A percentile compares a stretch with the other conserved stretches of the same genome.
Evolutionary conservation across 1,284 basidiomycete genomes (phyloP).

Genomic region (Sanghuangporus weigelae): DNA sequence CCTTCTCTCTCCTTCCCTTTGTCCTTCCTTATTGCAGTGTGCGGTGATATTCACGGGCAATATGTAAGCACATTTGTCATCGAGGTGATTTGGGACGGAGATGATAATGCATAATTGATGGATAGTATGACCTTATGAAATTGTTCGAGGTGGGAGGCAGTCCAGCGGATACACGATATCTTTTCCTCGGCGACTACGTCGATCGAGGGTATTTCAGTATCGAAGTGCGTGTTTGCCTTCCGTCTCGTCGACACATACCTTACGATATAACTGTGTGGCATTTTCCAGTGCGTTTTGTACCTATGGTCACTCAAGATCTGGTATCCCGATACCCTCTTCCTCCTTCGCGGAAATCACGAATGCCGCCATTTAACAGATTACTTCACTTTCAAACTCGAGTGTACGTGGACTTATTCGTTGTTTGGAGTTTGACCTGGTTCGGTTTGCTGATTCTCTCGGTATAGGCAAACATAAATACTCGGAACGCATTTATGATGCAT

Average conservation of each 20-base stretch:
- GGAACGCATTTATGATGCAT: constrained; percentile 84
- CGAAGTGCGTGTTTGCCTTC: constrained; percentile 48
- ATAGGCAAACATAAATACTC: constrained; percentile 92
- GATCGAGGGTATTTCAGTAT: constrained; percentile 93
- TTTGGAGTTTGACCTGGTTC: neutral
- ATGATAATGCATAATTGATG: neutral
- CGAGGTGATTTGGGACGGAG: neutral
- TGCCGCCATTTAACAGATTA: constrained; percentile 86
- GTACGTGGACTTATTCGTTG: constrained; percentile 39
- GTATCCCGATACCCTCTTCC: constrained; percentile 87
- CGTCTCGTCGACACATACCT: neutral
- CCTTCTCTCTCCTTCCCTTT: constrained; percentile 3
- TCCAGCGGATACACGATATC: constrained; percentile 88
- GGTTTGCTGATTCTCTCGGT: neutral
- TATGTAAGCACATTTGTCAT: constrained; percentile 36
- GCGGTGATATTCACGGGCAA: constrained; percentile 93
- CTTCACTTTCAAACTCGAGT: constrained; percentile 89
- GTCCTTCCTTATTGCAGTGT: constrained; percentile 45
- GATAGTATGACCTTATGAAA: constrained; percentile 89
- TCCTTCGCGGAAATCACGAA: constrained; percentile 90
- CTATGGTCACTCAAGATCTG: constrained; percentile 88
- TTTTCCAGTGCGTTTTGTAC: constrained; percentile 77
- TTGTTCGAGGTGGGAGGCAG: constrained; percentile 93
- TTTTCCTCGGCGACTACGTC: constrained; percentile 94
- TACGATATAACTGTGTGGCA: neutral